Base-by-base conservation (phyloP, 768 basidiomycete genomes). In the Kondoa subrosea region DNA sequence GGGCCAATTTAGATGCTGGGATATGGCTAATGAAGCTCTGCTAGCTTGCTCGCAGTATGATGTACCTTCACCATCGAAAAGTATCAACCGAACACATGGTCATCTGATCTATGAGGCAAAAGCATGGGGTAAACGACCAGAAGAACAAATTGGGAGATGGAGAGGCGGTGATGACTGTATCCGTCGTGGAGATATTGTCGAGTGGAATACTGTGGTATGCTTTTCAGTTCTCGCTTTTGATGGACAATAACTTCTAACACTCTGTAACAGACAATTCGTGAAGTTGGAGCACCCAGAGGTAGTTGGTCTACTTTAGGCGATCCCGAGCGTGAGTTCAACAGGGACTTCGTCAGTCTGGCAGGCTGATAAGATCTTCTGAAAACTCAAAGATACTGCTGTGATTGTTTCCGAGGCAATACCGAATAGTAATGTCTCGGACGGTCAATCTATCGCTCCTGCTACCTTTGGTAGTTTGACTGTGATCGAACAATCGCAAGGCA, bases 1-100 rank as follows among this genome's bases (percentile, higher is more conserved):
- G 33, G 2, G 2, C n/a, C 79, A 80, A 29, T 82, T 82, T 40
- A 82, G 83, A 71, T 83, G 83, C 73, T 84, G 83, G 83, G 82
- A 83, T 76, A 73, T 84, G 33, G 83, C 83, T 17, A 76, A 78
- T 70, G 80, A 83, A 75, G 82, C 78, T 31, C 76, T 84, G 66
- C 77, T 77, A 2, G 75, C 78, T 25, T 78, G 61, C 34, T 3
- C 61, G 12, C 61, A 63, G 61, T 63, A 63, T 63, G 80, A 80
- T 68, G 76, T 80, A 57, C 79, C 80, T 21, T 77, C 77, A 68
- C 82, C 83, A 40, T 74, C 83, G 17, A 80, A 78, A 56, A 81
- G 80, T 69, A 77, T 81, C 32, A 77, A 77, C 58, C 79, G 81
- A 59, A 83, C 82, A 58, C 83, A 84, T 70, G 83, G 83, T 0